phyloP scores from a whole-genome alignment of 352 stramenopile genomes.

The Pseudoperonospora humuli region DNA sequence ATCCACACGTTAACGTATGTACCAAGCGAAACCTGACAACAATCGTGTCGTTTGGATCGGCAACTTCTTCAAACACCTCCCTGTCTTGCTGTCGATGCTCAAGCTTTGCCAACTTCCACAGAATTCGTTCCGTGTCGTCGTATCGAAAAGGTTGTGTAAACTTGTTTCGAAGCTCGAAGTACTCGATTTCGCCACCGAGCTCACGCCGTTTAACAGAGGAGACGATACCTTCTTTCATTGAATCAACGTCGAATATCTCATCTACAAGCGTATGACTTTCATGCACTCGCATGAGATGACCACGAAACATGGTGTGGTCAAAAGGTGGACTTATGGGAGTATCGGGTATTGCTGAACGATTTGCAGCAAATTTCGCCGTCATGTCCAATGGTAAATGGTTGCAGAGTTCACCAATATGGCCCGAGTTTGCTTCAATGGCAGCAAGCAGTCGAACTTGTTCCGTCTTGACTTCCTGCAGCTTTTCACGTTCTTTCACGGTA shows the following conservation, averaged over 20 bases:
- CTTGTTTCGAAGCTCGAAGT: slow-evolving; percentile 7
- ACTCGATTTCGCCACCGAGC: slow-evolving; percentile 1
- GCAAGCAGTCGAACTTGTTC: slow-evolving; percentile 11
- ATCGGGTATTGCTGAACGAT: not conserved
- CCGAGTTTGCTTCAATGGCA: slow-evolving; percentile 3
- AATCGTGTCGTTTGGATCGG: slow-evolving; percentile 17
- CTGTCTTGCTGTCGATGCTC: slow-evolving; percentile 9
- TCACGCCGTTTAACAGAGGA: slow-evolving; percentile 5
- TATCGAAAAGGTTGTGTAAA: slow-evolving; percentile 12
- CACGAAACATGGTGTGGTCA: slow-evolving; percentile 19
- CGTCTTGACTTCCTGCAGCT: slow-evolving; percentile 1
- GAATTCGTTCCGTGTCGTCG: slow-evolving; percentile 1
- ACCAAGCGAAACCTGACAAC: slow-evolving; percentile 23
- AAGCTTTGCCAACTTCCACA: slow-evolving; percentile 11
- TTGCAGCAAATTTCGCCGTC: not conserved
- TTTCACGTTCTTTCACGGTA: slow-evolving; percentile 5
- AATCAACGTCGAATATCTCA: slow-evolving; percentile 7
- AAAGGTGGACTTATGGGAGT: slow-evolving; percentile 3
- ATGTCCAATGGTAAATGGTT: slow-evolving; percentile 1
- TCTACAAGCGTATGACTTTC: slow-evolving; percentile 13
- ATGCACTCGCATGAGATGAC: slow-evolving; percentile 14
- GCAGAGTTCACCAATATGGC: slow-evolving; percentile 8
- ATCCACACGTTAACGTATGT: slow-evolving; percentile 2
- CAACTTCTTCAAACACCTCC: slow-evolving; percentile 3
- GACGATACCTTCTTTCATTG: slow-evolving; percentile 2